Percentiles rank a stretch among this genome's conserved stretches.
These are phyloP conservation scores for Setaria viridis DNA, from an alignment of 202 grass and related monocot genomes.

Conservation along the genomic window DNA sequence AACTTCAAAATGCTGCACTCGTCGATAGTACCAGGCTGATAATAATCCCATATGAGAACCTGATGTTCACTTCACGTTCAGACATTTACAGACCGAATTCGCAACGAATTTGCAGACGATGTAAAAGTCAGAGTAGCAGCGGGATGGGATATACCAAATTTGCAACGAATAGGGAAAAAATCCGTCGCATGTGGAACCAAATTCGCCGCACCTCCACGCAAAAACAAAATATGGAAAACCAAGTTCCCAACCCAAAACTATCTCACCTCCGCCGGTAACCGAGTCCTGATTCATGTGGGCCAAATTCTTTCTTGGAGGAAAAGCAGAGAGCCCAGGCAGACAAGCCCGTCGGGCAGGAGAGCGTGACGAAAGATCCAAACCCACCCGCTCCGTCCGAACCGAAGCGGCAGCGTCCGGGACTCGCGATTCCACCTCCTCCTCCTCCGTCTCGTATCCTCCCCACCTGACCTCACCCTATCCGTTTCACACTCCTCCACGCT, in stretches of 20 bases:
- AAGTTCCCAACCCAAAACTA: not conserved
- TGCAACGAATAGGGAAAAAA: not conserved
- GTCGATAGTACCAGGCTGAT: not conserved
- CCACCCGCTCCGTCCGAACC: not conserved
- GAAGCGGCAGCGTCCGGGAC: too few species aligned
- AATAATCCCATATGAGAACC: not conserved
- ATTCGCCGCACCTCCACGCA: not conserved
- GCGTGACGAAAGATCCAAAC: conserved; percentile 5
- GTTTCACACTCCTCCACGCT: conserved; percentile 17
- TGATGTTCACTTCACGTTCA: not conserved
- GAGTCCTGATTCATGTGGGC: not conserved
- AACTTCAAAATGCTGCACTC: not conserved
- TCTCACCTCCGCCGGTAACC: not conserved
- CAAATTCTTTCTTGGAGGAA: conserved; percentile 33
- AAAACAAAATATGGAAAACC: not conserved
- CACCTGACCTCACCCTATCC: conserved; percentile 31
- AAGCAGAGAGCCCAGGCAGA: not conserved
- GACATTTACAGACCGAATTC: not conserved
- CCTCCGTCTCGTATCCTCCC: not conserved
- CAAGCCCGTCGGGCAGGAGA: not conserved
- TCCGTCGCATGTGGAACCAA: not conserved
- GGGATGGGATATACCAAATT: not conserved
- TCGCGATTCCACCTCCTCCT: not conserved
- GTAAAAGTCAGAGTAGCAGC: not conserved
- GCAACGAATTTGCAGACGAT: not conserved